Conservation (phyloP, 306 rosid genomes). For the Coriaria nepalensis region DNA sequence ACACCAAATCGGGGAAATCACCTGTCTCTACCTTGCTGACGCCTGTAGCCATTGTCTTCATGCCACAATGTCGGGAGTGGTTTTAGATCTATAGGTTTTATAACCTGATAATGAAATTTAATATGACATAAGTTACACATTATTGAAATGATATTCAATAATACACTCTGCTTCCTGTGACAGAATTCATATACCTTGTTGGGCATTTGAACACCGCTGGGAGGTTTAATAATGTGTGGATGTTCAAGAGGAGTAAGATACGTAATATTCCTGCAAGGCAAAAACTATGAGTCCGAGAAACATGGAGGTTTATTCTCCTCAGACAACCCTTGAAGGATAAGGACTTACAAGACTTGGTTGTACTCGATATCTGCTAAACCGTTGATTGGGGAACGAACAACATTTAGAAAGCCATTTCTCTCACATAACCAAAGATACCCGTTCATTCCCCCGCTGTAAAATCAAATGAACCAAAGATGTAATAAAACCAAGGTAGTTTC, state of each 20-base stretch:
- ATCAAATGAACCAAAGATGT: background rate
- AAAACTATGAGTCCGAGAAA: conserved; percentile 9
- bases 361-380: conserved; percentile 48
- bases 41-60: conserved; percentile 63
- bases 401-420: conserved; percentile 41
- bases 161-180: background rate
- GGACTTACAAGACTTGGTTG: conserved; percentile 76
- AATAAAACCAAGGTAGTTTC: no score
- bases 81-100: conserved; percentile 60
- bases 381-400: conserved; percentile 56
- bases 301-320: background rate
- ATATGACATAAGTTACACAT: background rate
- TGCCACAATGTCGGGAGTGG: conserved; percentile 81
- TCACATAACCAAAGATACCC: conserved; percentile 64
- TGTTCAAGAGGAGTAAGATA: conserved; percentile 47
- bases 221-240: conserved; percentile 61
- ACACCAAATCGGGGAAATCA: conserved; percentile 14
- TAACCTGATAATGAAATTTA: conserved; percentile 37
- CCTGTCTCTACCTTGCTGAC: conserved; percentile 76
- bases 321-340: conserved; percentile 9
- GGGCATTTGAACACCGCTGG: conserved; percentile 57
- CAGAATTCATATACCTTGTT: conserved; percentile 39
- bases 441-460: conserved; percentile 81
- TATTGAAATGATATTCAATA: background rate
- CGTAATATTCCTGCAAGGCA: conserved; percentile 53